Base-by-base conservation (phyloP, 2,329 filamentous ascomycete genomes). In the Didymella exigua region DNA sequence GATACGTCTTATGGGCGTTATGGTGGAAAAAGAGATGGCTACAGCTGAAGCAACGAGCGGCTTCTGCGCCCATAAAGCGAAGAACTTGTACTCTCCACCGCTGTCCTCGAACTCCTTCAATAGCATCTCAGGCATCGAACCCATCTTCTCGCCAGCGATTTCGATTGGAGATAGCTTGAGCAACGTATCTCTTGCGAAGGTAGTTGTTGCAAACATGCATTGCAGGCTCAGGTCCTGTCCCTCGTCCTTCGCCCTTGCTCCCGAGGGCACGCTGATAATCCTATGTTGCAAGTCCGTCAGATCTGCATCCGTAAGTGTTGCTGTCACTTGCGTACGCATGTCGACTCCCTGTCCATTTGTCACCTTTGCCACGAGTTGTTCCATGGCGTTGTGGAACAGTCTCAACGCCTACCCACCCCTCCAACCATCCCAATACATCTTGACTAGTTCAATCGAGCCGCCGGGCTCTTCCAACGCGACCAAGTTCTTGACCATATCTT, bases 361-460 rank as follows among this genome's bases (percentile, higher is more conserved):
- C 18, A 62, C 54, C 9, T 49, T 45, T 11, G 38, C 26, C 33
- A 62, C 54, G 11, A 60, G 23, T n/a, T 62, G 57, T 31, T 50
- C 56, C 24, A 52, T 43, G 19, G 55, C 54, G 8, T 42, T 27
- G 13, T 44, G 43, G 24, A 62, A 58, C 6, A 52, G 34, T 3
- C 16, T 6, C 19, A 54, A 45, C 16, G 31, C 26, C 21, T 45
- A 48, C 5, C 60, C 60, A n/a, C 29, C 33, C 2, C 58, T 41
- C 59, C 53, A 59, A 27, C 46, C 38, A 8, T 31, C n/a, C 59
- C 52, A 59, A 5, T 60, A 43, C 44, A 58, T 48, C 48, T 63
- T 59, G 4, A 54, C 49, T 2, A 61, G 24, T 41, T 62, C 56
- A 30, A 62, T 62, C 49, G 50, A 62, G 5, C 56, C 59, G 7